A percentile compares a stretch with the other conserved stretches of the same genome.
Evolutionary conservation across 139 green algal species (phyloP).

Genomic region (Tetratostichococcus sp.): DNA sequence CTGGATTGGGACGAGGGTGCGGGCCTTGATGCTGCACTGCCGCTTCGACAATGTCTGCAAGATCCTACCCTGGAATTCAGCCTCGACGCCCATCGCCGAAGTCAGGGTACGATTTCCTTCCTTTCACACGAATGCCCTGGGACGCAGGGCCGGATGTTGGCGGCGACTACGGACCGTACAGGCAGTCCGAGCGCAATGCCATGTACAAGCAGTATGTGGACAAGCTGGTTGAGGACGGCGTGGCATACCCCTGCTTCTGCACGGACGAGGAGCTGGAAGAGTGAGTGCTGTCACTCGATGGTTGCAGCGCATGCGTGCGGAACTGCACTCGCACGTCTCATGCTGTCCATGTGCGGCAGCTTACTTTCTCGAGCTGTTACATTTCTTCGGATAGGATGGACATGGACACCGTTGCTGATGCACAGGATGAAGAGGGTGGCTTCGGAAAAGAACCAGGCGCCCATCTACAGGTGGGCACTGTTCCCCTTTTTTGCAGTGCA

Average conservation of each 20-base stretch:
- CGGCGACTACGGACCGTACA: slow-evolving; percentile 86
- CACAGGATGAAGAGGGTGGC: slow-evolving; percentile 82
- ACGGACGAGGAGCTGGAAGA: slow-evolving; percentile 87
- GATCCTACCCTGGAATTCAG: not conserved
- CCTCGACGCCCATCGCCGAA: not conserved
- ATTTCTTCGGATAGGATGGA: too few species aligned
- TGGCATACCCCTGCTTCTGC: slow-evolving; percentile 98
- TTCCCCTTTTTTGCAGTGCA: too few species aligned
- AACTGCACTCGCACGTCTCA: too few species aligned
- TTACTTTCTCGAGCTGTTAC: too few species aligned
- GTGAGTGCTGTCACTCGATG: slow-evolving; percentile 2
- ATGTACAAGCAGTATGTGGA: slow-evolving; percentile 92
- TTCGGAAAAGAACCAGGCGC: slow-evolving; percentile 87
- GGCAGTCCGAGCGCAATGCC: slow-evolving; percentile 88
- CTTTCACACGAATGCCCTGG: too few species aligned
- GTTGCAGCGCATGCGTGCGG: not conserved
- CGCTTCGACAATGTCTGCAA: too few species aligned
- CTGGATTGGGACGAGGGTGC: slow-evolving; percentile 94
- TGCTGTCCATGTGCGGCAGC: too few species aligned
- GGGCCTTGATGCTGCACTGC: too few species aligned
- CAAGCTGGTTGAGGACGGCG: slow-evolving; percentile 75
- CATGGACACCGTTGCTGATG: too few species aligned
- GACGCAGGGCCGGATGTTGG: slow-evolving; percentile 85
- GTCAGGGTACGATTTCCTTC: too few species aligned
- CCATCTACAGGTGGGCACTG: slow-evolving; percentile 77